Evolutionary conservation across 2,329 filamentous ascomycete genomes (phyloP).

Genomic region (Fusarium tjaetaba): DNA sequence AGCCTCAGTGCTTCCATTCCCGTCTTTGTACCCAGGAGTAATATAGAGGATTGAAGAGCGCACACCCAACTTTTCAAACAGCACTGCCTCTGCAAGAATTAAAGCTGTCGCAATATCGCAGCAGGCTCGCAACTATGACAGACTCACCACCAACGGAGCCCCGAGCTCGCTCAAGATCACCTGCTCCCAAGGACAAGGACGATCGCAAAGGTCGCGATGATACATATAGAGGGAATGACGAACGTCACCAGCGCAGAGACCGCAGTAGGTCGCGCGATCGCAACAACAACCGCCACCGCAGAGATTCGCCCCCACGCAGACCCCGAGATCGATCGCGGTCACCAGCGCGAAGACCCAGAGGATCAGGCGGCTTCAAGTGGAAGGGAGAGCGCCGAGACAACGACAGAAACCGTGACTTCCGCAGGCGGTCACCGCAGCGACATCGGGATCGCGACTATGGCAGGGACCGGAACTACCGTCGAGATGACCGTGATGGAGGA

Average conservation of each 20-base stretch:
- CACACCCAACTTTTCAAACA: no score
- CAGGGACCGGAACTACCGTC: conserved; percentile 35
- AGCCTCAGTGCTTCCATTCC: neutral
- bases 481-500: conserved; percentile 37
- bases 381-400: conserved; percentile 41
- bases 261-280: conserved; percentile 25
- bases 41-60: neutral
- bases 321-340: conserved; percentile 41
- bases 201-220: conserved; percentile 11
- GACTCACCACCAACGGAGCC: conserved; percentile 30
- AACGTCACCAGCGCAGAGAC: conserved; percentile 23
- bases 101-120: neutral
- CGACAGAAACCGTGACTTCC: conserved; percentile 38
- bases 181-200: conserved; percentile 13
- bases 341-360: conserved; percentile 34
- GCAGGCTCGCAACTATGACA: conserved; percentile 15
- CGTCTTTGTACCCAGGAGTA: neutral
- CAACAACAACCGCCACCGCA: conserved; percentile 24
- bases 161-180: conserved; percentile 30
- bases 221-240: conserved; percentile 4
- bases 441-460: conserved; percentile 33
- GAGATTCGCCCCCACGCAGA: conserved; percentile 29
- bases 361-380: conserved; percentile 41
- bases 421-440: conserved; percentile 38
- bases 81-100: neutral